These are phyloP conservation scores for Sclerotinia glacialis DNA, from an alignment of 2,329 filamentous ascomycete species.

Conservation along the genomic window DNA sequence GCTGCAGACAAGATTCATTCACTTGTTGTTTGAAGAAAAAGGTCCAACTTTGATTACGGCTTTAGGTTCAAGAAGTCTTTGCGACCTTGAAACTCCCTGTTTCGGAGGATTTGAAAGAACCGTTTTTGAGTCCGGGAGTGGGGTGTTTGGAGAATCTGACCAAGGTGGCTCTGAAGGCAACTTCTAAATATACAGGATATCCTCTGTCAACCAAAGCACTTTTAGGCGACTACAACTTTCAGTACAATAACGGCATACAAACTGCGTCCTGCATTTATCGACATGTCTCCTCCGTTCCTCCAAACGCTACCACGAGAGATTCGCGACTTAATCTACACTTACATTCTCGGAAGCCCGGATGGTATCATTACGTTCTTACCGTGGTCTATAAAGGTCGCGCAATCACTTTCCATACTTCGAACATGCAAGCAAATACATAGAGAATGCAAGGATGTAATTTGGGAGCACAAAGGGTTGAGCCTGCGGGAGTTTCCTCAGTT, in stretches of 20 bases:
- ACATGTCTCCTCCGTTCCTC: constrained; percentile 31
- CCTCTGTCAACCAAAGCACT: background rate
- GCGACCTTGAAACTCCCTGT: background rate
- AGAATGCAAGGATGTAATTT: constrained; percentile 38
- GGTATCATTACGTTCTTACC: constrained; percentile 32
- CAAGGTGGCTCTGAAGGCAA: background rate
- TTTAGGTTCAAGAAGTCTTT: background rate
- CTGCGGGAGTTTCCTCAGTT: constrained; percentile 28
- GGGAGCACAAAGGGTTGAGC: constrained; percentile 32
- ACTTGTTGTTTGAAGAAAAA: background rate
- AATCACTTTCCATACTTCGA: constrained; percentile 34
- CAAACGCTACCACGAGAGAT: constrained; percentile 35
- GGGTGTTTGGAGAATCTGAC: background rate
- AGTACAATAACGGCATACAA: background rate
- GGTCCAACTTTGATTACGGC: background rate
- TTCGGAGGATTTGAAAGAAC: background rate
- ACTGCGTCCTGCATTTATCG: background rate
- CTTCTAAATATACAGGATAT: background rate
- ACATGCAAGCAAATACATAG: constrained; percentile 37
- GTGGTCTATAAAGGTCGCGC: constrained; percentile 33
- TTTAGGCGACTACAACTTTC: background rate
- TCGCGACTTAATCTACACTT: constrained; percentile 37
- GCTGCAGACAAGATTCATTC: background rate
- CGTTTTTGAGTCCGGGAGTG: background rate
- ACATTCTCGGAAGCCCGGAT: constrained; percentile 31